A percentile compares a stretch with the other conserved stretches of the same genome.
Evolutionary conservation across 176 grass and related monocot genomes (phyloP).

Genomic region (Bromus sterilis): DNA sequence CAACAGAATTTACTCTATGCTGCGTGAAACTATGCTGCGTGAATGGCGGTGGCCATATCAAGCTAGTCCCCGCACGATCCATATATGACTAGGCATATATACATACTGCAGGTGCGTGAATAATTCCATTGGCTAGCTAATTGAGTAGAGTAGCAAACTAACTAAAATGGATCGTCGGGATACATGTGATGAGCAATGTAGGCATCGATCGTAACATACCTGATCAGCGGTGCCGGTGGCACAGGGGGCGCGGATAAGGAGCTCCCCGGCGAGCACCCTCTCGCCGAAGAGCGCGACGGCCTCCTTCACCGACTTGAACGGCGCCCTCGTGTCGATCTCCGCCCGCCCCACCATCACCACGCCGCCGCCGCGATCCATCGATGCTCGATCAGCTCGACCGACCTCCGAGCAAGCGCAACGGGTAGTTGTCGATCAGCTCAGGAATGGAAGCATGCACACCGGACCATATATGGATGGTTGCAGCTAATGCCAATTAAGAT

Average conservation of each 20-base stretch:
- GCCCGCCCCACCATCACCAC: constrained; percentile 32
- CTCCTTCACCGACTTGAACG: constrained; percentile 90
- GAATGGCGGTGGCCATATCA: too few relatives aligned
- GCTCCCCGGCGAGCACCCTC: constrained; percentile 63
- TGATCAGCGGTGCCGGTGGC: neutral
- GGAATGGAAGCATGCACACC: neutral
- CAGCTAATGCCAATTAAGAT: neutral
- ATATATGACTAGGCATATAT: too few relatives aligned
- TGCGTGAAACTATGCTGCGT: too few relatives aligned
- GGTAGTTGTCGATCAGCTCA: neutral
- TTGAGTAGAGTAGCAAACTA: too few relatives aligned
- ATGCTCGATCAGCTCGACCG: neutral
- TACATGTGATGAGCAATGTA: too few relatives aligned
- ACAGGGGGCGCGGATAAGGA: constrained; percentile 11
- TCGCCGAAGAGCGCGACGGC: constrained; percentile 87
- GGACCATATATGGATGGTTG: neutral
- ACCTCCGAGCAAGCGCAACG: neutral
- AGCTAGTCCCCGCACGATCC: too few relatives aligned
- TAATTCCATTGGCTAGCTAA: too few relatives aligned
- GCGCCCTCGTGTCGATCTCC: constrained; percentile 83
- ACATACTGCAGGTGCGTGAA: too few relatives aligned
- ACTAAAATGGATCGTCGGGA: too few relatives aligned
- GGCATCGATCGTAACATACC: neutral
- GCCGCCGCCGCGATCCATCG: neutral
- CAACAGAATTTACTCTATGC: too few relatives aligned